Evolutionary conservation across 192 early-diverging fungal species (phyloP), one percentile per base, ranked within the genome.

Genomic region (Backusella morwellensis): DNA sequence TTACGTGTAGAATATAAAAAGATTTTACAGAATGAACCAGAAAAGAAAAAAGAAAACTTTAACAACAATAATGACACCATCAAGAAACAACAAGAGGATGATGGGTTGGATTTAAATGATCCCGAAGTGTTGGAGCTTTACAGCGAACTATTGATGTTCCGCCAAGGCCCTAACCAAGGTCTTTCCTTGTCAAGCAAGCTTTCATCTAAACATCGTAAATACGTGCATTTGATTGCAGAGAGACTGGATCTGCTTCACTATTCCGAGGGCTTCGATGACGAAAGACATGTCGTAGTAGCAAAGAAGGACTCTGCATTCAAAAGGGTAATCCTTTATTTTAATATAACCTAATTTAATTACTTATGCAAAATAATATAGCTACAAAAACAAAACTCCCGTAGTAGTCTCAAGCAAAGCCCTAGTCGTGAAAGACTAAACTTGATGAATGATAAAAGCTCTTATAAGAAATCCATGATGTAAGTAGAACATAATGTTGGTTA

Each of bases 1-100:
- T 84, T 94, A 69, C 88, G 92, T 77, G 93, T 94, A 34, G 93
- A 94, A 80, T 94, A 92, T 81, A 94, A 94, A 78, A 91, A 91
- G 74, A 86, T 92, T 70, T 85, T 94, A 77, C 92, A 91, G 5
- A 86, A 84, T 21, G 88, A 54, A 56, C 11, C 12, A 59, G 44
- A 59, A 54, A 38, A 73, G 15, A 56, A 35, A 21, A 59, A 38
- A 73, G 40, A 59, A 26, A 68, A 35, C 15, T 19, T 14, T 63
- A 63, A 15, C 23, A 72, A 34, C 19, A 50, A 72, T 52, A 50
- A 52, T 50, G 7, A 73, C 21, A 36, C 3, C 34, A 41, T 4
- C 15, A 59, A 34, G 6, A n/a, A 56, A 35, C 8, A 40, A 9
- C 29, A 70, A 35, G 36, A 23, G 26, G 34, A 54, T 72, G 76